Evolutionary conservation across 2,329 filamentous ascomycete genomes (phyloP).

Genomic region (Botrytis elliptica): DNA sequence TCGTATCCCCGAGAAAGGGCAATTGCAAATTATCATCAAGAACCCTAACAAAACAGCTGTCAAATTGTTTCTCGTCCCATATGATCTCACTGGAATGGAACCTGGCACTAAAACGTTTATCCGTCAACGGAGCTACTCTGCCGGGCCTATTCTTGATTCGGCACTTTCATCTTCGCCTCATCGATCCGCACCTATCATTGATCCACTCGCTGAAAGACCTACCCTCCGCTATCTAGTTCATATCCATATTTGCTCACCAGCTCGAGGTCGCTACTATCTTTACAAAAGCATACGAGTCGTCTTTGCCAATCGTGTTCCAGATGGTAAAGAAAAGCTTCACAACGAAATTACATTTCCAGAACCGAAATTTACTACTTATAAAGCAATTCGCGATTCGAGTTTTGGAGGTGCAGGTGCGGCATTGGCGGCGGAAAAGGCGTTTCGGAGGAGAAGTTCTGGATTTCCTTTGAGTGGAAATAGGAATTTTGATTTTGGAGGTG

Average conservation of each 20-base stretch:
- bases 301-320: conserved; percentile 93
- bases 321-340: conserved; percentile 86
- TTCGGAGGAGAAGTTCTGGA: conserved; percentile 57
- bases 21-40: conserved; percentile 95
- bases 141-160: conserved; percentile 74
- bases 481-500: conserved; percentile 34
- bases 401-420: conserved; percentile 46
- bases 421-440: conserved; percentile 59
- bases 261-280: conserved; percentile 79
- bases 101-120: conserved; percentile 94
- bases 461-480: conserved; percentile 39
- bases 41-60: conserved; percentile 98
- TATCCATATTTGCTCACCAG: conserved; percentile 85
- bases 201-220: conserved; percentile 55
- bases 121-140: conserved; percentile 88
- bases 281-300: conserved; percentile 93
- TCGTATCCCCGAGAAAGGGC: conserved; percentile 88
- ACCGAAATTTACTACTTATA: conserved; percentile 82
- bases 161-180: conserved; percentile 32
- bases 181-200: not conserved
- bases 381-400: conserved; percentile 45
- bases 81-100: conserved; percentile 90
- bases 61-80: conserved; percentile 91
- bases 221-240: conserved; percentile 88
- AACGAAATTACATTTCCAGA: conserved; percentile 91